Percentiles rank a stretch among this genome's conserved stretches.
Conservation (phyloP, 1,284 basidiomycete species). For the Testicularia cyperi region DNA sequence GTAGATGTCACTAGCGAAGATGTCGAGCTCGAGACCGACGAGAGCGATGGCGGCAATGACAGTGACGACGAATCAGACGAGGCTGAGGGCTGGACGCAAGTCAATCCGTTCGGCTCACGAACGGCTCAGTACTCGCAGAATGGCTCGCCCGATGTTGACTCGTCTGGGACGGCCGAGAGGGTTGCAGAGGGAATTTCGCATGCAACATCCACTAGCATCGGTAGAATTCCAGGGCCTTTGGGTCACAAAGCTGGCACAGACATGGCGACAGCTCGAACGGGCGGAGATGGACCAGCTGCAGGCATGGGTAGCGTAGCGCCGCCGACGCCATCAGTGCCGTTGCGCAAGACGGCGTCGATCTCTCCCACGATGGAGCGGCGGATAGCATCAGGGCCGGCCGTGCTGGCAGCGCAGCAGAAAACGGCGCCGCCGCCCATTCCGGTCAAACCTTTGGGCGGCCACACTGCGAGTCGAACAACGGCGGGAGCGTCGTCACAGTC, state of each 20-base stretch:
- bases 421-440: conserved; percentile 29
- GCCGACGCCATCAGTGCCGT: background rate
- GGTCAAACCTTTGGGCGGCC: conserved; percentile 10
- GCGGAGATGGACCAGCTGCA: too few relatives aligned
- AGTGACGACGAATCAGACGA: background rate
- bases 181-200: too few relatives aligned
- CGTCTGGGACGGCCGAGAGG: too few relatives aligned
- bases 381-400: conserved; percentile 17
- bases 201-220: too few relatives aligned
- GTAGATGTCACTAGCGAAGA: too few relatives aligned
- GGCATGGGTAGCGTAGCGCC: too few relatives aligned
- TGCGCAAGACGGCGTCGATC: conserved; percentile 16
- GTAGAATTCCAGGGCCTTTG: too few relatives aligned
- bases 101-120: conserved; percentile 2
- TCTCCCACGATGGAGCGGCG: conserved; percentile 16
- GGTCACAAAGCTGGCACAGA: too few relatives aligned
- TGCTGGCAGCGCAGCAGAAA: conserved; percentile 2
- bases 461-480: background rate
- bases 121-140: too few relatives aligned
- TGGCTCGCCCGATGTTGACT: too few relatives aligned
- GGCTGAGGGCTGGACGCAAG: background rate
- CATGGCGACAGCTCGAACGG: conserved; percentile 1
- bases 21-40: too few relatives aligned
- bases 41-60: background rate
- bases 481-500: background rate